These are phyloP conservation scores for Laburnicola sp. DNA, from an alignment of 2,329 filamentous ascomycete species.

Conservation along the genomic window DNA sequence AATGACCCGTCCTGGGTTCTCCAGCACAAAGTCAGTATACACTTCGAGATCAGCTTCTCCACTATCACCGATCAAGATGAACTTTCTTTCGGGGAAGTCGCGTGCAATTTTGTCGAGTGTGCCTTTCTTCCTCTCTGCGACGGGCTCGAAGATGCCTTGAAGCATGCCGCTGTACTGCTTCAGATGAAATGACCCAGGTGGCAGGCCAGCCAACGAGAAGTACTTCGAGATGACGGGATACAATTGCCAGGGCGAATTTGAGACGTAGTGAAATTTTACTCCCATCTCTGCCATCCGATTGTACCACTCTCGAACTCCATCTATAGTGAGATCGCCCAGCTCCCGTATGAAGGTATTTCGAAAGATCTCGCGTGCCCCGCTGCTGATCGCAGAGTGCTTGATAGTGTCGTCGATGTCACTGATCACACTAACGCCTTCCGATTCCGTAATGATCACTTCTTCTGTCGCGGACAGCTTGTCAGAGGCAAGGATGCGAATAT, in stretches of 20 bases:
- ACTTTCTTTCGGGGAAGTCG: constrained; percentile 88
- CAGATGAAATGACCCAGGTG: constrained; percentile 86
- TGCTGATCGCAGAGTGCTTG: constrained; percentile 88
- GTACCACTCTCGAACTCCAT: constrained; percentile 92
- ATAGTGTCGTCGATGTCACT: constrained; percentile 98
- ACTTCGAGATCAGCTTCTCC: constrained; percentile 97
- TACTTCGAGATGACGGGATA: constrained; percentile 87
- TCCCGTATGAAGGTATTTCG: constrained; percentile 93
- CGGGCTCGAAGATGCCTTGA: constrained; percentile 96
- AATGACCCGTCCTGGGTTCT: constrained; percentile 79
- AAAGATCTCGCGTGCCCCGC: constrained; percentile 90
- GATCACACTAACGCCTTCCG: constrained; percentile 83
- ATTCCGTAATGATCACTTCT: constrained; percentile 74
- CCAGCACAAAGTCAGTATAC: constrained; percentile 87
- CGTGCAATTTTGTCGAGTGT: constrained; percentile 81
- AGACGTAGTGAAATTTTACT: constrained; percentile 93
- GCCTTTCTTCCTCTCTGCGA: constrained; percentile 89
- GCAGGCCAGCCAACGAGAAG: constrained; percentile 78
- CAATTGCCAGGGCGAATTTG: constrained; percentile 98
- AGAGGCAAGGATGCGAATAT: constrained; percentile 83
- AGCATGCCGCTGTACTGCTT: constrained; percentile 98
- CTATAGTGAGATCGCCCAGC: constrained; percentile 75
- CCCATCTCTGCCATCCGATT: constrained; percentile 73
- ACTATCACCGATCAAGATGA: constrained; percentile 91
- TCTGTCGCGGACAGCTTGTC: constrained; percentile 82